These are phyloP conservation scores for Auriculariales sp. DNA, from an alignment of 768 basidiomycete species.

Conservation along the genomic window DNA sequence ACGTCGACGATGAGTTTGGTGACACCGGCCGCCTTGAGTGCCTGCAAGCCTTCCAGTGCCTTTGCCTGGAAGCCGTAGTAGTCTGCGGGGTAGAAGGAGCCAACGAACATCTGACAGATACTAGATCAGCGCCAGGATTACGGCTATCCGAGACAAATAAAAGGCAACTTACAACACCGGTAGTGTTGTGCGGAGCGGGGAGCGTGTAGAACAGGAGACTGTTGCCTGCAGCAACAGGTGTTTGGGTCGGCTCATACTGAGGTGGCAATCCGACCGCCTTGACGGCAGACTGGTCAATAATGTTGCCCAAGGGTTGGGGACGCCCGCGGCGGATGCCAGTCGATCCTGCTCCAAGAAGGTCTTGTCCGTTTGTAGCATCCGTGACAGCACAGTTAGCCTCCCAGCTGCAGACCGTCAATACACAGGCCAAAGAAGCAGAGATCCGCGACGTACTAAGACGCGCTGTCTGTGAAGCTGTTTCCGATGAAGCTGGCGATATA, in stretches of 20 bases:
- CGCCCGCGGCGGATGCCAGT: background rate
- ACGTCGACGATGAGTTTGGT: constrained; percentile 7
- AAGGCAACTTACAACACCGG: constrained; percentile 42
- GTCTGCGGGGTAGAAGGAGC: constrained; percentile 4
- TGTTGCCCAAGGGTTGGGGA: constrained; percentile 14
- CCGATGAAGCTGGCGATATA: constrained; percentile 7
- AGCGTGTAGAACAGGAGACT: constrained; percentile 37
- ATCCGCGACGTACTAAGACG: background rate
- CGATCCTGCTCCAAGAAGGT: constrained; percentile 18
- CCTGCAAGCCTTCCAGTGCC: background rate
- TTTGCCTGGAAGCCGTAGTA: constrained; percentile 4
- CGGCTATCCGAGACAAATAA: background rate
- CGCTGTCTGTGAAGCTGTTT: constrained; percentile 4
- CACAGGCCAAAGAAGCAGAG: no score
- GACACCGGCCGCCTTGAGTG: constrained; percentile 1
- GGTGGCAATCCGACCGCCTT: constrained; percentile 31
- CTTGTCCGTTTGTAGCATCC: constrained; percentile 33
- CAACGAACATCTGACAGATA: constrained; percentile 32
- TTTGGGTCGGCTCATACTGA: constrained; percentile 32
- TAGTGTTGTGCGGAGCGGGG: constrained; percentile 37
- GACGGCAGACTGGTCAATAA: constrained; percentile 27
- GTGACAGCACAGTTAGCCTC: constrained; percentile 41
- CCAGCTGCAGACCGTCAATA: constrained; percentile 28
- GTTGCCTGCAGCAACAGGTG: constrained; percentile 32
- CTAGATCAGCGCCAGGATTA: constrained; percentile 1